phyloP scores from a whole-genome alignment of 2,329 filamentous ascomycete genomes.

The Cercospora sp. region DNA sequence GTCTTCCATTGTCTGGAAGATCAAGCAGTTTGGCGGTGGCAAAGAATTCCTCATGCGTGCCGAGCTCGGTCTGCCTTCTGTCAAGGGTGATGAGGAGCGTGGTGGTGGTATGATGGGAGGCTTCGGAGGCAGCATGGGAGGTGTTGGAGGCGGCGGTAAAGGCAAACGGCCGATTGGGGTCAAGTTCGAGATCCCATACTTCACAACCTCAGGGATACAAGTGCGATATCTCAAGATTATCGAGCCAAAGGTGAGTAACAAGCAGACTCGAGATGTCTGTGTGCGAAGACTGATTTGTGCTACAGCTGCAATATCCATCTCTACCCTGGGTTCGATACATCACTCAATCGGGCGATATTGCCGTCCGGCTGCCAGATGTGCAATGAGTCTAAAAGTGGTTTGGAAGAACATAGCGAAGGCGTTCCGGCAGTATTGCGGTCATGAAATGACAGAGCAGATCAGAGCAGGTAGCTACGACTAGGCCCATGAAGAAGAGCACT shows the following conservation, averaged over 20 bases:
- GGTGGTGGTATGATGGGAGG: slow-evolving; percentile 97
- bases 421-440: slow-evolving; percentile 5
- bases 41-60: slow-evolving; percentile 99
- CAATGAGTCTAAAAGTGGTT: slow-evolving; percentile 5
- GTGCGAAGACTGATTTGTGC: slow-evolving; percentile 22
- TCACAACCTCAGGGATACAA: slow-evolving; percentile 98
- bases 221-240: slow-evolving; percentile 99
- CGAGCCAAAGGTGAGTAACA: slow-evolving; percentile 79
- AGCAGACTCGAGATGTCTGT: not conserved
- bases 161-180: slow-evolving; percentile 96
- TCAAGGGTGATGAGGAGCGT: slow-evolving; percentile 85
- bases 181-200: slow-evolving; percentile 99
- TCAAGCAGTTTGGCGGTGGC: slow-evolving; percentile 97
- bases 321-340: slow-evolving; percentile 98
- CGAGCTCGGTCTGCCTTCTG: slow-evolving; percentile 88
- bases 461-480: not conserved
- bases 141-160: slow-evolving; percentile 80
- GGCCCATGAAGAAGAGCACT: not conserved
- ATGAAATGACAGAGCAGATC: not conserved
- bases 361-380: slow-evolving; percentile 88
- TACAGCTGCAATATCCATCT: slow-evolving; percentile 94
- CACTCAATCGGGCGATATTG: slow-evolving; percentile 95
- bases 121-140: slow-evolving; percentile 95
- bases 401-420: slow-evolving; percentile 20
- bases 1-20: slow-evolving; percentile 98